A percentile compares a stretch with the other conserved stretches of the same genome.
Evolutionary conservation across 805 yeast genomes (phyloP).

Genomic region (Metschnikowia gruessii): DNA sequence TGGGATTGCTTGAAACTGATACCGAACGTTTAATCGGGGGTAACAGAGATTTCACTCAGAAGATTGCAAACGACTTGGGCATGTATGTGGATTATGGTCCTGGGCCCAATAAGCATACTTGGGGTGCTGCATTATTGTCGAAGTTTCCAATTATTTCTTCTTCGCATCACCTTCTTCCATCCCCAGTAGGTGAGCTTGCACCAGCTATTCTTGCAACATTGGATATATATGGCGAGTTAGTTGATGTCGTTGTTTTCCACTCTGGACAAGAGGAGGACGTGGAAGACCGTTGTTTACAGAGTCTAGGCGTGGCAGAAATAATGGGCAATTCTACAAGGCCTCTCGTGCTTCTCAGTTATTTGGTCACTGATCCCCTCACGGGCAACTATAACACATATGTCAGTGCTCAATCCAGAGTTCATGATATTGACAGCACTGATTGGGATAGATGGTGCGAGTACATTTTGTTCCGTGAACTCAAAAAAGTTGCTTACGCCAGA

Average conservation of each 20-base stretch:
- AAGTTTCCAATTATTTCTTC: constrained; percentile 92
- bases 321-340: constrained; percentile 86
- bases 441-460: constrained; percentile 99
- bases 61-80: constrained; percentile 85
- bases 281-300: constrained; percentile 87
- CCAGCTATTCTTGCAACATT: constrained; percentile 97
- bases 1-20: too few relatives aligned
- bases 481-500: constrained; percentile 90
- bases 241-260: constrained; percentile 96
- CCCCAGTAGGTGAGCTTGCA: constrained; percentile 97
- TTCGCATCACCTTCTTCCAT: constrained; percentile 87
- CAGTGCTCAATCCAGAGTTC: constrained; percentile 78
- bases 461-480: constrained; percentile 80
- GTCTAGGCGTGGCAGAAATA: constrained; percentile 66
- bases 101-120: constrained; percentile 95
- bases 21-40: constrained; percentile 95
- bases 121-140: constrained; percentile 93
- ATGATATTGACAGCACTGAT: constrained; percentile 88
- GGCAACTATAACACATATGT: constrained; percentile 94
- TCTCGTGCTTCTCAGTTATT: constrained; percentile 79
- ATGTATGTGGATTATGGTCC: constrained; percentile 98
- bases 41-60: constrained; percentile 89
- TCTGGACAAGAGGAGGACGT: constrained; percentile 97
- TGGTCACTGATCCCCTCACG: constrained; percentile 81
- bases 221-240: constrained; percentile 80